Evolutionary conservation across 352 stramenopile genomes (phyloP).

Genomic region (Globisporangium heterothallicum): DNA sequence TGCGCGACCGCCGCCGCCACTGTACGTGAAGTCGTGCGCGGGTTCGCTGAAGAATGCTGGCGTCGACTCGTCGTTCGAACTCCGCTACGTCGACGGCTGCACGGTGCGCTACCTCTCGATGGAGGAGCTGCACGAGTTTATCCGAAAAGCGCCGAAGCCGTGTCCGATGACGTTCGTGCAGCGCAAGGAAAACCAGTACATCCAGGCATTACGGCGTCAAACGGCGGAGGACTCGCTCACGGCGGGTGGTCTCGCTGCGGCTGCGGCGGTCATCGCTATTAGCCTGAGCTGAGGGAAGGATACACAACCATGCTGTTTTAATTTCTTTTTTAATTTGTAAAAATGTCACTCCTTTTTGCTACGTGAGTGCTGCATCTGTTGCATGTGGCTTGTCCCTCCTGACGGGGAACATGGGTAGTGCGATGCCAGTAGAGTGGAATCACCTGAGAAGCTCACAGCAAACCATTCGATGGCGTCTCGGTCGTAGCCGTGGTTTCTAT

Average conservation of each 20-base stretch:
- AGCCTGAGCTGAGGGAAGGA: conserved; percentile 3
- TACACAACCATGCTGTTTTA: neutral
- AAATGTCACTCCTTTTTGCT: no score
- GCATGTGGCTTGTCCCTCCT: no score
- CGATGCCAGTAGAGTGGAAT: no score
- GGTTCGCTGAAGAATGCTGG: conserved; percentile 39
- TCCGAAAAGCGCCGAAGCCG: conserved; percentile 50
- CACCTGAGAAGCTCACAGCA: no score
- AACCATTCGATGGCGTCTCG: no score
- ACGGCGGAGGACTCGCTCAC: conserved; percentile 17
- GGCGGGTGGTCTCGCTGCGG: conserved; percentile 18
- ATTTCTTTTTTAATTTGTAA: no score
- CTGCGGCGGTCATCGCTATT: conserved; percentile 17
- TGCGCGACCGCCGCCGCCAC: conserved; percentile 34
- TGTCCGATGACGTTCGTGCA: conserved; percentile 60
- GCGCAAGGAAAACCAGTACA: conserved; percentile 42
- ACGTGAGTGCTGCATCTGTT: no score
- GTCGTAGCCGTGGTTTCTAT: no score
- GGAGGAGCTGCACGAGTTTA: conserved; percentile 56
- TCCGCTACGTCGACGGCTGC: conserved; percentile 48
- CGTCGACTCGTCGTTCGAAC: conserved; percentile 55
- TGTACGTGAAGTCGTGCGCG: conserved; percentile 46
- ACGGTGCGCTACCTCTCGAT: conserved; percentile 59
- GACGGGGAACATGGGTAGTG: no score
- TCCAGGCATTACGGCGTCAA: conserved; percentile 23